These are phyloP conservation scores for Obba rivulosa DNA, from an alignment of 768 basidiomycete genomes.

Conservation along the genomic window DNA sequence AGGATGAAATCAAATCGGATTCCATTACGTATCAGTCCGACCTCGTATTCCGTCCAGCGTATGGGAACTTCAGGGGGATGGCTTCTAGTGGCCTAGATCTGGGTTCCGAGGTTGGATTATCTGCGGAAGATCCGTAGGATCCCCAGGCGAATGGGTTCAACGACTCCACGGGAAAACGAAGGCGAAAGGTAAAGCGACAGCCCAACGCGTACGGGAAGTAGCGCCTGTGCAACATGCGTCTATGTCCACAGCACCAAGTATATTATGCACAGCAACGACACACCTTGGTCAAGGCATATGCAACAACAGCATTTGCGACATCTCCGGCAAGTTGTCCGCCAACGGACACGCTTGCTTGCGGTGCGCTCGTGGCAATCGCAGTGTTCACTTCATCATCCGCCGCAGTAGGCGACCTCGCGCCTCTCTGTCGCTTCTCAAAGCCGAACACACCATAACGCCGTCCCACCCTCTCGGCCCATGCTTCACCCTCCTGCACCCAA, in stretches of 20 bases:
- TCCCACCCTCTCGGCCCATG: slow-evolving; percentile 66
- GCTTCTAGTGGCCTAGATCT: not conserved
- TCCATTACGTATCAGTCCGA: no score
- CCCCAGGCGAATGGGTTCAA: slow-evolving; percentile 52
- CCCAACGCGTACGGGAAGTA: slow-evolving; percentile 69
- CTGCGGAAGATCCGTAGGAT: slow-evolving; percentile 17
- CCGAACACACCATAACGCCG: slow-evolving; percentile 78
- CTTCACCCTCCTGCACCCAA: slow-evolving; percentile 79
- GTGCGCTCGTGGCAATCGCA: not conserved
- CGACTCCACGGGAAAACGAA: slow-evolving; percentile 57
- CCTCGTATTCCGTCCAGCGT: no score
- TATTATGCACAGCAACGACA: slow-evolving; percentile 6
- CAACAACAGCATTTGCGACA: slow-evolving; percentile 76
- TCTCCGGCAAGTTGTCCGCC: slow-evolving; percentile 54
- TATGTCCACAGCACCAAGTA: not conserved
- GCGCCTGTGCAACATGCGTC: slow-evolving; percentile 39
- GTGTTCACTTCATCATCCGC: slow-evolving; percentile 5
- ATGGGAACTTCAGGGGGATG: no score
- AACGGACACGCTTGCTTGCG: not conserved
- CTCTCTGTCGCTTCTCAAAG: slow-evolving; percentile 43
- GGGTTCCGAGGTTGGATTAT: no score
- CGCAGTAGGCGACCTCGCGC: slow-evolving; percentile 15
- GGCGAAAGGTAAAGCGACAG: slow-evolving; percentile 70
- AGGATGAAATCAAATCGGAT: no score
- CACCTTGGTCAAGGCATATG: slow-evolving; percentile 79